Percentiles rank a stretch among this genome's conserved stretches.
Evolutionary conservation across 495 filamentous ascomycete genomes (phyloP).

Genomic region (Letharia lupina): DNA sequence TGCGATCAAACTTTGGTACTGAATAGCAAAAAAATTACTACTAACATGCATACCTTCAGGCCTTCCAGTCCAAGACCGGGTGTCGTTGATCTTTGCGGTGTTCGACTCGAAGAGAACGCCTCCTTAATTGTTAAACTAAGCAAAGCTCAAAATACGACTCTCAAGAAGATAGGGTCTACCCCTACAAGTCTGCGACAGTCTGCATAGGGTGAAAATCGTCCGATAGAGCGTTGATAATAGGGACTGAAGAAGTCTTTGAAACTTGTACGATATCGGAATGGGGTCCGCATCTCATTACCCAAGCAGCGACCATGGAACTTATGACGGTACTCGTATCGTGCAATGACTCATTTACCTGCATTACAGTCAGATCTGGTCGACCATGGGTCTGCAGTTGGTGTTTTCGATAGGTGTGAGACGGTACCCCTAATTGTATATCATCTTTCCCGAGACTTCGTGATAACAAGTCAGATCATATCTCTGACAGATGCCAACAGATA

Average conservation of each 20-base stretch:
- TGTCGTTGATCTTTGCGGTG: conserved; percentile 25
- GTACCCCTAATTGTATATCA: conserved; percentile 83
- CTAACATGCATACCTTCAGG: conserved; percentile 40
- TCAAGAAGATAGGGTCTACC: neutral
- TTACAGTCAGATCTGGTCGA: neutral
- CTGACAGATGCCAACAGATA: too few relatives aligned
- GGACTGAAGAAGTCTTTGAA: conserved; percentile 72
- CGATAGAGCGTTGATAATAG: conserved; percentile 90
- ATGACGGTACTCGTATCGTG: conserved; percentile 83
- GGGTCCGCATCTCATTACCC: conserved; percentile 79
- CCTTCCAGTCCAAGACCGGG: conserved; percentile 63
- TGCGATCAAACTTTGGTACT: neutral
- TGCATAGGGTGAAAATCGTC: conserved; percentile 87
- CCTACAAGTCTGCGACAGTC: conserved; percentile 71
- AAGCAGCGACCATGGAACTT: conserved; percentile 83
- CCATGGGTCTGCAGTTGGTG: conserved; percentile 37
- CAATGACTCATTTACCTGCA: conserved; percentile 68
- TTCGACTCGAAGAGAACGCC: conserved; percentile 46
- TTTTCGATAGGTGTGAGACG: neutral
- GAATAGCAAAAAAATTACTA: too few relatives aligned
- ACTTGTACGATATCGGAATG: conserved; percentile 75
- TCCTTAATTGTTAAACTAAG: conserved; percentile 69
- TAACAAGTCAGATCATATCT: neutral
- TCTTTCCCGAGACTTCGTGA: conserved; percentile 57
- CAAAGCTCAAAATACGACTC: neutral